A percentile compares a stretch with the other conserved stretches of the same genome.
Evolutionary conservation across 2,329 filamentous ascomycete genomes (phyloP).

Genomic region (Beauveria sp.): DNA sequence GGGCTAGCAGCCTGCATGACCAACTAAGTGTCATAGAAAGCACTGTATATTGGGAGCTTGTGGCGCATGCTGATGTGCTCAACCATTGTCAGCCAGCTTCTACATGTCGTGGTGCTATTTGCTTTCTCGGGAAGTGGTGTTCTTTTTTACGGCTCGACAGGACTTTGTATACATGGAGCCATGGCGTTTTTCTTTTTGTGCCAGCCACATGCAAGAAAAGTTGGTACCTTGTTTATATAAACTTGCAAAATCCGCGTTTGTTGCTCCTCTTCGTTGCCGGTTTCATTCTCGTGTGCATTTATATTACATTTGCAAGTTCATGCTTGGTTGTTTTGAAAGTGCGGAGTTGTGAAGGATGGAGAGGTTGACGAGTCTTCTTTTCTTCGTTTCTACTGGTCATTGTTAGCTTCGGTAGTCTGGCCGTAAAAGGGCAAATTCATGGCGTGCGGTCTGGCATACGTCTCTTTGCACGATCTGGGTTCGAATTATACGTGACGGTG

Average conservation of each 20-base stretch:
- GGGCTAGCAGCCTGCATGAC: constrained; percentile 18
- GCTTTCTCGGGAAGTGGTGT: background rate
- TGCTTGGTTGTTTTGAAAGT: background rate
- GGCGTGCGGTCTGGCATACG: background rate
- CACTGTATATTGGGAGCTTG: background rate
- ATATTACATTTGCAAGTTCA: background rate
- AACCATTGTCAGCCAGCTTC: constrained; percentile 10
- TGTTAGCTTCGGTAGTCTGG: background rate
- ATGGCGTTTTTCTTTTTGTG: constrained; percentile 2
- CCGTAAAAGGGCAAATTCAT: background rate
- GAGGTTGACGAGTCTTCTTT: background rate
- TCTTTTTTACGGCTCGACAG: background rate
- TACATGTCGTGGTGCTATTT: background rate
- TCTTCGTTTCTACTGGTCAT: background rate
- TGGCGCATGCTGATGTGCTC: constrained; percentile 12
- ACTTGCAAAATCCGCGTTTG: background rate
- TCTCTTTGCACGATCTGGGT: too few species aligned
- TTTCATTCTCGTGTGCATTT: background rate
- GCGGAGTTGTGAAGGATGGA: background rate
- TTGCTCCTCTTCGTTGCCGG: background rate
- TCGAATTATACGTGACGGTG: background rate
- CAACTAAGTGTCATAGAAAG: background rate
- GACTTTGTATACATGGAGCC: constrained; percentile 7
- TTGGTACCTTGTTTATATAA: constrained; percentile 5
- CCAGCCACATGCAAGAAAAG: background rate